Evolutionary conservation across 441 rosid species (phyloP).

Genomic region (Erysimum cheiri): DNA sequence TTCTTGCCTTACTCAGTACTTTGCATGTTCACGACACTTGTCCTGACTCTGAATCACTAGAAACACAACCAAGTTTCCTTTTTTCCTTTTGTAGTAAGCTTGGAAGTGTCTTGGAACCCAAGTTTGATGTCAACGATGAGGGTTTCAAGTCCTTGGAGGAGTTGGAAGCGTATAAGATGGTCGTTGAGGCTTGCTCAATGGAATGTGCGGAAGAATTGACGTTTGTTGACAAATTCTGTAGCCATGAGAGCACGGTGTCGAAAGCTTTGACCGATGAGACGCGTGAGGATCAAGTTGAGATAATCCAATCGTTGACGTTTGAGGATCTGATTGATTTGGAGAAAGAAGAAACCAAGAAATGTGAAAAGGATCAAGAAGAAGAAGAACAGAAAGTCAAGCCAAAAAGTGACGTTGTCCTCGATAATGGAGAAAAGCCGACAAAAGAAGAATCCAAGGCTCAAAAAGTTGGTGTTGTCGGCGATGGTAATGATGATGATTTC

Average conservation of each 20-base stretch:
- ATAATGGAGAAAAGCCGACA: conserved; percentile 37
- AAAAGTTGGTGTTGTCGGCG: conserved; percentile 43
- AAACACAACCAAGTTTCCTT: conserved; percentile 50
- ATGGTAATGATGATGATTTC: conserved; percentile 37
- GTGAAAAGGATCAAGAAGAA: conserved; percentile 48
- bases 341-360: conserved; percentile 41
- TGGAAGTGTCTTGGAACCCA: conserved; percentile 49
- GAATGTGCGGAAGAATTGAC: conserved; percentile 39
- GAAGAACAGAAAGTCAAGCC: conserved; percentile 51
- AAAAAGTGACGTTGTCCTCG: conserved; percentile 33
- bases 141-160: conserved; percentile 49
- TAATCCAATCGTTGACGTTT: conserved; percentile 32
- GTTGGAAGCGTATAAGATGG: conserved; percentile 68
- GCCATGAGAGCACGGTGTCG: conserved; percentile 37
- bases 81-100: conserved; percentile 48
- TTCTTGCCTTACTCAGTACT: conserved; percentile 60
- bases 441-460: conserved; percentile 63
- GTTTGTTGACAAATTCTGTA: conserved; percentile 49
- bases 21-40: conserved; percentile 42
- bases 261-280: conserved; percentile 17
- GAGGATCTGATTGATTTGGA: conserved; percentile 13
- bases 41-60: conserved; percentile 31
- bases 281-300: conserved; percentile 20
- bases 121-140: conserved; percentile 46
- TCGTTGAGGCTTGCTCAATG: conserved; percentile 53